Evolutionary conservation across 2,329 filamentous ascomycete genomes (phyloP).

Genomic region (Aureobasidium mangrovei): DNA sequence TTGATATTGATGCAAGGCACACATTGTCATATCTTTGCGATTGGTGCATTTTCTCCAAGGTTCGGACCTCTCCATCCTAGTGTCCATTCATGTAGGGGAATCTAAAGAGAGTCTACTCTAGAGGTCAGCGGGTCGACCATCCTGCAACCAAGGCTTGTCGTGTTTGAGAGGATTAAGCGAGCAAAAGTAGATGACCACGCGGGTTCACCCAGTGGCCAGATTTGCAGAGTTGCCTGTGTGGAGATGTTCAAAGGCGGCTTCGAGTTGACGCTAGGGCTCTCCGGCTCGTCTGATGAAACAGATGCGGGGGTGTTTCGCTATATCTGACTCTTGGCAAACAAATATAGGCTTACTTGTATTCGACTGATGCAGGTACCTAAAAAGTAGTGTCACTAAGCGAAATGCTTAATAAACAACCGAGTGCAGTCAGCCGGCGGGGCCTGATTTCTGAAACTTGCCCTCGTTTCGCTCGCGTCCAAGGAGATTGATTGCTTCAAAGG

Average conservation of each 20-base stretch:
- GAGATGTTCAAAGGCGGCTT: no score
- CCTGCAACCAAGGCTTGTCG: no score
- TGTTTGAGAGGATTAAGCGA: no score
- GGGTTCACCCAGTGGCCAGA: no score
- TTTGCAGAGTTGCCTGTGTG: no score
- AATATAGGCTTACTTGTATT: not conserved
- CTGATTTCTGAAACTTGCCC: not conserved
- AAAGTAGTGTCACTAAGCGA: not conserved
- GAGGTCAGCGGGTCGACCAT: no score
- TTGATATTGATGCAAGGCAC: constrained; percentile 3
- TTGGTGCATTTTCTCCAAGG: not conserved
- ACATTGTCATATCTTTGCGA: not conserved
- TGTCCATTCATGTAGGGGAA: no score
- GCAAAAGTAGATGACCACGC: no score
- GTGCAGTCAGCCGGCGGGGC: constrained; percentile 2
- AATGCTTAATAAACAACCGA: not conserved
- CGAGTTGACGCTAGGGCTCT: no score
- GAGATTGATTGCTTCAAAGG: not conserved
- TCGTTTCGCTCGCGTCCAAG: not conserved
- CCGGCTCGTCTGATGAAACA: constrained; percentile 4
- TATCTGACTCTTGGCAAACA: not conserved
- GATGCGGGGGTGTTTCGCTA: not conserved
- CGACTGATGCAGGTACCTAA: not conserved
- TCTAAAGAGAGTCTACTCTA: no score
- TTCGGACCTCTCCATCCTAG: not conserved